Base-by-base conservation (phyloP, 1,284 basidiomycete species). In the Puccinia coronata region DNA sequence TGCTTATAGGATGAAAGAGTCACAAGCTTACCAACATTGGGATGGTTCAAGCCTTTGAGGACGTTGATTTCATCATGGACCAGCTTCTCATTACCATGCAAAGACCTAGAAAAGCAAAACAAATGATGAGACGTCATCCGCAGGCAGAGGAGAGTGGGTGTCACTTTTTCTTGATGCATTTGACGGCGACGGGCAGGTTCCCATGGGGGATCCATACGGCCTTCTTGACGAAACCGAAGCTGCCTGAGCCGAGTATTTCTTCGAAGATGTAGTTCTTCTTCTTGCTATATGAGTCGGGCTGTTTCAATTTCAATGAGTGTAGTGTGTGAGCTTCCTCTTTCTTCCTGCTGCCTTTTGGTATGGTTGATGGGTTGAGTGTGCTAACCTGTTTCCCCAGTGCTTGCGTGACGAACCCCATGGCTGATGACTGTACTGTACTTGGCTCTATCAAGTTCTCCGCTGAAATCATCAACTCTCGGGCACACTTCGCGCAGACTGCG, bases 1-100 rank as follows among this genome's bases (percentile, higher is more conserved):
- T n/a, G n/a, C n/a, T n/a, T n/a, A n/a, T n/a, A n/a, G n/a, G n/a
- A n/a, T n/a, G n/a, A n/a, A n/a, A n/a, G n/a, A n/a, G n/a, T n/a
- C n/a, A n/a, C n/a, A n/a, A 28, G 49, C 65, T 69, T 69, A 79
- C 76, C 95, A 83, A 97, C 93, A 85, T 96, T 94, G 0, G 92
- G 91, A 86, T 96, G 94, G 85, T 95, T 90, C 65, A 97, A 88
- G 0, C 92, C 93, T 84, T 92, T 92, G 81, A 98, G 87, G 0
- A 97, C 92, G 73, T 93, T 91, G 91, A 96, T 95, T 87, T 98
- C 95, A 61, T 93, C 82, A 90, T 91, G 73, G 88, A 90, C 86
- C 93, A 92, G 83, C 94, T 94, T 16, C 92, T 93, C 86, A 93
- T 95, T 83, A 31, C 82, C 82, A 71, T 83, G 82, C 6, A 96